Conservation (phyloP, 2,329 filamentous ascomycete species). For the Pleoardoris graminearum region DNA sequence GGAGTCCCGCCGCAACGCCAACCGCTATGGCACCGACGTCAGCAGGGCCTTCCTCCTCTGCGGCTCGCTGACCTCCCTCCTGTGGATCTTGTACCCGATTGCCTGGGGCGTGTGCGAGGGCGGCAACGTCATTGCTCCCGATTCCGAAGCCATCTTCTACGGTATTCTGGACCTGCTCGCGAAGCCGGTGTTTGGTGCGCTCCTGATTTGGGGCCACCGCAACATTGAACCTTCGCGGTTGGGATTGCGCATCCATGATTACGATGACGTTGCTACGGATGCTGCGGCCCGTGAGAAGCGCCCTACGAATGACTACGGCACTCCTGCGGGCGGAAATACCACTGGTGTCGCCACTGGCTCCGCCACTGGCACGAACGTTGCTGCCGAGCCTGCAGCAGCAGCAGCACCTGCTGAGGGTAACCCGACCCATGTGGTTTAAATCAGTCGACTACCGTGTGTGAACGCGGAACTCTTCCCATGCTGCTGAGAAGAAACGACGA, state of each 20-base stretch:
- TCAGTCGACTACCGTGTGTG: neutral
- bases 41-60: conserved; percentile 58
- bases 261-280: conserved; percentile 43
- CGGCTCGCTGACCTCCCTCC: conserved; percentile 61
- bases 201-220: conserved; percentile 66
- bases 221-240: conserved; percentile 62
- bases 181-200: conserved; percentile 64
- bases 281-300: conserved; percentile 23
- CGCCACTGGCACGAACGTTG: no score
- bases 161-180: conserved; percentile 67
- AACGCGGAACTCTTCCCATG: no score
- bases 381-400: neutral
- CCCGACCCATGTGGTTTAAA: neutral
- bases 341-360: neutral
- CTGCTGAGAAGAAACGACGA: no score
- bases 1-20: conserved; percentile 61
- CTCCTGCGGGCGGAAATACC: neutral
- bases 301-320: conserved; percentile 7
- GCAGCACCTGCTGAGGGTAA: neutral
- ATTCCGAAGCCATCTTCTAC: conserved; percentile 71
- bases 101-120: conserved; percentile 67
- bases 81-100: conserved; percentile 66
- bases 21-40: conserved; percentile 58
- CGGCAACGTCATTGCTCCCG: conserved; percentile 66
- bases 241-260: conserved; percentile 57